These are phyloP conservation scores for Diutina scorzettiae DNA, from an alignment of 1,139 yeast genomes.

Conservation along the genomic window DNA sequence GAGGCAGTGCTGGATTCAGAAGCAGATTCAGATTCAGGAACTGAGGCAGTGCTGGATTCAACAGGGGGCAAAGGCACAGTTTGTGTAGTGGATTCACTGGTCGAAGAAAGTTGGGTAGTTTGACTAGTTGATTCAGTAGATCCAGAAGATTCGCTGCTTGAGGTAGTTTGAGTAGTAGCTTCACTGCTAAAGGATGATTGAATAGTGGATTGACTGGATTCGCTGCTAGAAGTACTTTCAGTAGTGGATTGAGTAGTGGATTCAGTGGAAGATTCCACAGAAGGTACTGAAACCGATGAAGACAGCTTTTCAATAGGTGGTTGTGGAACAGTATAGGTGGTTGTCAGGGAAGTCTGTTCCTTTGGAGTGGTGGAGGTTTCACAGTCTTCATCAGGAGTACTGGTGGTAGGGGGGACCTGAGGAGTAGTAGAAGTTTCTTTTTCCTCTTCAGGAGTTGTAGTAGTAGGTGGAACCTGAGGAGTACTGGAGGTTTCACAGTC, in stretches of 20 bases:
- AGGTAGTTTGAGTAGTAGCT: no score
- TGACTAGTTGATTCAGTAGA: background rate
- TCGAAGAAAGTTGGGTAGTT: background rate
- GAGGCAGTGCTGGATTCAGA: background rate
- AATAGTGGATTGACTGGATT: background rate
- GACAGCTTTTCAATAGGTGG: background rate
- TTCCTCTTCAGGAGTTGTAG: no score
- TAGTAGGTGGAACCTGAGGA: background rate
- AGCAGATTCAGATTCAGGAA: background rate
- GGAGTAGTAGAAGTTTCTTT: no score
- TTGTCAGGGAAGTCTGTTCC: background rate
- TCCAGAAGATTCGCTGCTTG: no score
- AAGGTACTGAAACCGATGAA: no score
- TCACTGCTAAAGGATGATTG: no score
- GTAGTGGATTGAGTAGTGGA: background rate
- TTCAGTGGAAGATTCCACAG: background rate
- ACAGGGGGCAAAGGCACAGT: no score
- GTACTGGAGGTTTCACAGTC: background rate
- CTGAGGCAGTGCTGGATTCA: no score
- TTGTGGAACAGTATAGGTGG: background rate
- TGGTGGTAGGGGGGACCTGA: background rate
- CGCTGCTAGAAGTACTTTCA: background rate
- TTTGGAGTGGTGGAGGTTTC: background rate
- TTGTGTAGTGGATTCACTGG: background rate
- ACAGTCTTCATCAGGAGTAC: background rate